These are phyloP conservation scores for Massarina eburnea DNA, from an alignment of 2,329 filamentous ascomycete species.

Conservation along the genomic window DNA sequence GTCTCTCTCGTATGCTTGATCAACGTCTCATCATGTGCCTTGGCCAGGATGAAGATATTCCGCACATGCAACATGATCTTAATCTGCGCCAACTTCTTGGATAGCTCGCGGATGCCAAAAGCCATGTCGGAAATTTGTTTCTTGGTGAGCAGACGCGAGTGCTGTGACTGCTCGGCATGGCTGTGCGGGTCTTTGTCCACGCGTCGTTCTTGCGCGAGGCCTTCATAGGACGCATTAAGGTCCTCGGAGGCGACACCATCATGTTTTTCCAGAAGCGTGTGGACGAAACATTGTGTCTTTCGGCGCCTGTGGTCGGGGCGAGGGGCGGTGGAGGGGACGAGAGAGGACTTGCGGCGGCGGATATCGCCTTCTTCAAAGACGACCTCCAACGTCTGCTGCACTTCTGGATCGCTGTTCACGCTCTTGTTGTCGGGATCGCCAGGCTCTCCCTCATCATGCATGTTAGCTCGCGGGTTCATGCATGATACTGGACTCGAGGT, in stretches of 20 bases:
- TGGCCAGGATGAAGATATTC: slow-evolving; percentile 85
- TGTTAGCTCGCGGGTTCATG: slow-evolving; percentile 32
- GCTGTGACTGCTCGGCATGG: slow-evolving; percentile 43
- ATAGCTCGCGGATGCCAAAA: slow-evolving; percentile 88
- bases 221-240: slow-evolving; percentile 33
- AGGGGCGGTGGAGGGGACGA: slow-evolving; percentile 49
- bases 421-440: slow-evolving; percentile 31
- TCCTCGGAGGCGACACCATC: slow-evolving; percentile 31
- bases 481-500: slow-evolving; percentile 22
- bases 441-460: slow-evolving; percentile 36
- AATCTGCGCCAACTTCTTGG: slow-evolving; percentile 81
- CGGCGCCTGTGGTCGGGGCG: slow-evolving; percentile 40
- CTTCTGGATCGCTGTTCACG: slow-evolving; percentile 42
- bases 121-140: slow-evolving; percentile 96
- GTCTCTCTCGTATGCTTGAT: slow-evolving; percentile 77
- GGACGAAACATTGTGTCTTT: slow-evolving; percentile 62
- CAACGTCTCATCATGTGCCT: slow-evolving; percentile 82
- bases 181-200: slow-evolving; percentile 48
- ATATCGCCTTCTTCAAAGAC: slow-evolving; percentile 56
- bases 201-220: slow-evolving; percentile 36
- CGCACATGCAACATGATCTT: slow-evolving; percentile 78
- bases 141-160: slow-evolving; percentile 84
- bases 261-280: slow-evolving; percentile 57
- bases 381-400: slow-evolving; percentile 50
- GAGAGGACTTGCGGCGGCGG: slow-evolving; percentile 62